These are phyloP conservation scores for Coemansia sp. DNA, from an alignment of 192 early-diverging fungal genomes.

Conservation along the genomic window DNA sequence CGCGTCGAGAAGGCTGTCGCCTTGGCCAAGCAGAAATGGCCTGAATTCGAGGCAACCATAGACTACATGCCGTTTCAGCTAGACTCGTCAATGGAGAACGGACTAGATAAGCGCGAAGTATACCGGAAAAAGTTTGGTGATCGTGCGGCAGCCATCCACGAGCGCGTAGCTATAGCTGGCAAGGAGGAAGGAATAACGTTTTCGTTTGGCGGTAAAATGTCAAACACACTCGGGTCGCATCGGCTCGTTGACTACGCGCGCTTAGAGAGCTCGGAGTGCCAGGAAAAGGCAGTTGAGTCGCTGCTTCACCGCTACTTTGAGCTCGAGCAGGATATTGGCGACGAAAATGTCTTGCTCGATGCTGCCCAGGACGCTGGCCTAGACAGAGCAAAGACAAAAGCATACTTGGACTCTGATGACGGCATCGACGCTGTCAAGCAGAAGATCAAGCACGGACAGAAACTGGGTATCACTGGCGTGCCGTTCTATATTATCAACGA, in stretches of 20 bases:
- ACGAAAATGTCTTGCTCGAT: conserved; percentile 59
- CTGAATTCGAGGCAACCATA: conserved; percentile 61
- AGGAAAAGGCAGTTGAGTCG: conserved; percentile 63
- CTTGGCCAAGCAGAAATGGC: conserved; percentile 49
- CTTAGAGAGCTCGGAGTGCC: conserved; percentile 38
- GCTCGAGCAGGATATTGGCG: conserved; percentile 66
- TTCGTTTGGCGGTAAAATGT: conserved; percentile 63
- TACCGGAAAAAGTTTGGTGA: conserved; percentile 74
- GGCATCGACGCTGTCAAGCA: conserved; percentile 57
- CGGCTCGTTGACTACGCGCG: conserved; percentile 66
- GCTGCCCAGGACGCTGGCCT: conserved; percentile 66
- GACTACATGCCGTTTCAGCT: conserved; percentile 74
- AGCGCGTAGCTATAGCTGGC: conserved; percentile 60
- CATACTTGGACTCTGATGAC: conserved; percentile 61
- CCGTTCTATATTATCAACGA: conserved; percentile 70
- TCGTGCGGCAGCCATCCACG: conserved; percentile 58
- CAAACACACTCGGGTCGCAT: conserved; percentile 69
- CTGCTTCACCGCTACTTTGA: conserved; percentile 77
- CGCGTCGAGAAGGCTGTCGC: conserved; percentile 68
- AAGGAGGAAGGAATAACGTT: conserved; percentile 70
- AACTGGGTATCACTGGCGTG: conserved; percentile 65
- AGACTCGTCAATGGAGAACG: conserved; percentile 58
- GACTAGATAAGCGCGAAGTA: conserved; percentile 56
- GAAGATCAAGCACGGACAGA: conserved; percentile 49
- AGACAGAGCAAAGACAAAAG: conserved; percentile 50